Evolutionary conservation across 164 flowering plant species (phyloP), one percentile per base, ranked within the genome.

Genomic region (Euptelea pleiosperma): DNA sequence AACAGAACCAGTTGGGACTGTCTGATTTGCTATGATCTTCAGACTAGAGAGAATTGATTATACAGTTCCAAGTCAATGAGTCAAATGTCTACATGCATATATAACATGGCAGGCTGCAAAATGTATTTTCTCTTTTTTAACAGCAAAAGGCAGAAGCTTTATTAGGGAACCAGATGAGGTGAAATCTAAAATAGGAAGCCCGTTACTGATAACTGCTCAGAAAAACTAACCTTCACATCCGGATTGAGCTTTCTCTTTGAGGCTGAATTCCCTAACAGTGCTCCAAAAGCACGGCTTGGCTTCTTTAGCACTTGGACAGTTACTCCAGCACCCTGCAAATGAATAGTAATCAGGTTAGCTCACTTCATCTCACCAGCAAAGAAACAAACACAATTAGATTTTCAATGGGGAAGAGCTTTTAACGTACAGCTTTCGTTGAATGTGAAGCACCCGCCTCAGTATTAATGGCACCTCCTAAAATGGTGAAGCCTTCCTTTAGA

Each of bases 221-320:
- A 36, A 21, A 25, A 55, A 63, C 74, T 66, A 35, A 77, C 87
- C 58, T 72, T 74, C 49, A 66, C 71, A 46, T 71, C 73, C 31
- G 40, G 40, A 60, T 57, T 70, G 45, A 70, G 60, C 61, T 82
- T 86, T 50, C 79, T 83, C 73, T 88, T 90, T 41, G 76, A 41
- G 8, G 71, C 55, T 21, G 86, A 58, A 49, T 46, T 76, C 12
- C 97, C 97, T 15, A 90, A 69, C 60, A 93, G 56, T 52, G 92
- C 83, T 42, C 97, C 95, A 70, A 93, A 85, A 66, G 78, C 86
- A 57, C 94, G 73, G 65, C 51, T 79, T 26, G 99, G 96, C 72
- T 80, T 90, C 81, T 85, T 93, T 28, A 73, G 69, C 69, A 75
- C 73, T 73, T 77, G 82, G 59, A 93, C 79, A 47, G 83, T 75